These are phyloP conservation scores for Psophocarpus tetragonolobus DNA, from an alignment of 306 rosid genomes.

Conservation along the genomic window DNA sequence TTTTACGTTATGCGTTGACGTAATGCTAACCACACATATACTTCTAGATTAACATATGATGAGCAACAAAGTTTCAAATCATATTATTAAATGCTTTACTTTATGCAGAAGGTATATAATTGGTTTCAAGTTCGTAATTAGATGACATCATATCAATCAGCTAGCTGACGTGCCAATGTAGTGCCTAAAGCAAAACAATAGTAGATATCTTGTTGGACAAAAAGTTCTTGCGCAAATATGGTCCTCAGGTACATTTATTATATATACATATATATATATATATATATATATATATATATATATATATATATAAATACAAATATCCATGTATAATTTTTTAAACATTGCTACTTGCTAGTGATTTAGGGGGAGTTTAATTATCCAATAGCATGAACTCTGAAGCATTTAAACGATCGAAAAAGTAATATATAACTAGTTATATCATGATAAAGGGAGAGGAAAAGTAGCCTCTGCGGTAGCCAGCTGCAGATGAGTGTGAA, in stretches of 20 bases:
- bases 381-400: neutral
- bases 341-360: too few species aligned
- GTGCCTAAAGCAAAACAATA: neutral
- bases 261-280: too few species aligned
- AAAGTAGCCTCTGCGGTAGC: neutral
- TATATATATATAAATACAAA: too few species aligned
- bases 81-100: neutral
- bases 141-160: neutral
- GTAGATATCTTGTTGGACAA: neutral
- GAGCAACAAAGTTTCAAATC: neutral
- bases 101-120: neutral
- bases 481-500: neutral
- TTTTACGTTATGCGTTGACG: neutral
- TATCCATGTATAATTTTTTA: neutral
- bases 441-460: neutral
- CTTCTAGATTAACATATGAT: neutral
- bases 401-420: neutral
- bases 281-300: too few species aligned
- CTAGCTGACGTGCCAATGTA: too few species aligned
- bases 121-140: neutral
- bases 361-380: neutral
- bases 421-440: neutral
- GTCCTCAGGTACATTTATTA: neutral
- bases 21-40: neutral
- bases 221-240: neutral